A percentile compares a stretch with the other conserved stretches of the same genome.
phyloP scores from a whole-genome alignment of 176 grass and related monocot genomes.

The Themeda triandra region DNA sequence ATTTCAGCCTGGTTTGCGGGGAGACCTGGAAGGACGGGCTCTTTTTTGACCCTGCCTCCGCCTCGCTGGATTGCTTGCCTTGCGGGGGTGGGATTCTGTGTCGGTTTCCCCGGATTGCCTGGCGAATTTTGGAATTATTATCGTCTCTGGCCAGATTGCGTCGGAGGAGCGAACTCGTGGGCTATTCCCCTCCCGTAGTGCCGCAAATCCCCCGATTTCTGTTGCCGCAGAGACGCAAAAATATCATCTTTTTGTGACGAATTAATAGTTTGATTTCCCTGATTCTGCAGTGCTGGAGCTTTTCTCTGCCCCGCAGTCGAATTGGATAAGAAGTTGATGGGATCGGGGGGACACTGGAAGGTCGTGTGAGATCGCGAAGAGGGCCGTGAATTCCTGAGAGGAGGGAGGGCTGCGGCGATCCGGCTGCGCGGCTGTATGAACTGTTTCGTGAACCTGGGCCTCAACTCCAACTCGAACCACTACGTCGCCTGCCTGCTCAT shows the following conservation, averaged over 20 bases:
- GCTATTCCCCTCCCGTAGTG: not conserved
- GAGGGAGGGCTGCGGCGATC: not conserved
- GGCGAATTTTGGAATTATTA: not conserved
- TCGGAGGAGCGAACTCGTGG: not conserved
- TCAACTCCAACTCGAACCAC: slow-evolving; percentile 96
- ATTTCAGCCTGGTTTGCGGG: not conserved
- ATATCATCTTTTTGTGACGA: not conserved
- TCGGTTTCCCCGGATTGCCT: not conserved
- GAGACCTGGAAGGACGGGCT: not conserved
- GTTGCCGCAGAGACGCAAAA: not conserved
- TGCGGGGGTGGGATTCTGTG: not conserved
- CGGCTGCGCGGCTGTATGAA: slow-evolving; percentile 66
- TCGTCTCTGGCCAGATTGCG: not conserved
- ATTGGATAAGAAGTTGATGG: slow-evolving; percentile 31
- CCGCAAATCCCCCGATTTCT: not conserved
- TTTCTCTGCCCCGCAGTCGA: not conserved
- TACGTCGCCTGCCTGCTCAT: slow-evolving; percentile 91
- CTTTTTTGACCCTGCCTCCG: not conserved
- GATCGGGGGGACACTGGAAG: not conserved
- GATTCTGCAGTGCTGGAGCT: slow-evolving; percentile 36
- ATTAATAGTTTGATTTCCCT: not conserved
- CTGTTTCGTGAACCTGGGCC: slow-evolving; percentile 97
- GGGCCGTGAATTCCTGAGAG: slow-evolving; percentile 4
- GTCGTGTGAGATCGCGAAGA: slow-evolving; percentile 36
- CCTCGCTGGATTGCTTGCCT: not conserved